phyloP scores from a whole-genome alignment of 352 stramenopile genomes.

The Pythium volutum region DNA sequence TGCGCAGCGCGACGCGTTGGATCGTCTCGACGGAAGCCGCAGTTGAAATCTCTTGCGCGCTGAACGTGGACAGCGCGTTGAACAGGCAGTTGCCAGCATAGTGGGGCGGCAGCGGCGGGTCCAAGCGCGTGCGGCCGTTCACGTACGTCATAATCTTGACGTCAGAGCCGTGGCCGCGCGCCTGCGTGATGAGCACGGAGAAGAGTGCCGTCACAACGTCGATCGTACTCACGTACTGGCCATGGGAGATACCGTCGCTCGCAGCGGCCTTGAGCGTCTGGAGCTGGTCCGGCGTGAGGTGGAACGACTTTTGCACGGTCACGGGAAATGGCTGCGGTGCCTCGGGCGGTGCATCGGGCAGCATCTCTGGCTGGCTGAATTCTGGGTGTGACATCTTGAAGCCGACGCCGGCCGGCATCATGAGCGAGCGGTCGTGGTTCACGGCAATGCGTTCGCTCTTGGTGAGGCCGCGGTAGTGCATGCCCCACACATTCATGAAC shows the following conservation, averaged over 20 bases:
- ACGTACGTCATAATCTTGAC: slow-evolving; percentile 47
- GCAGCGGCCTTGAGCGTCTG: slow-evolving; percentile 38
- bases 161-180: slow-evolving; percentile 37
- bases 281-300: slow-evolving; percentile 40
- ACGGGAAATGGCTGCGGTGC: not conserved
- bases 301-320: slow-evolving; percentile 43
- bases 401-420: slow-evolving; percentile 19
- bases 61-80: slow-evolving; percentile 42
- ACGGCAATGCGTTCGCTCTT: slow-evolving; percentile 29
- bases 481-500: slow-evolving; percentile 56
- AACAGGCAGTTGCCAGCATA: slow-evolving; percentile 58
- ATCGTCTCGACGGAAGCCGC: slow-evolving; percentile 17
- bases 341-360: not conserved
- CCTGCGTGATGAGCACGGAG: slow-evolving; percentile 43
- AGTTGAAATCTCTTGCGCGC: slow-evolving; percentile 27
- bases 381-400: slow-evolving; percentile 39
- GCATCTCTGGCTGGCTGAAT: slow-evolving; percentile 25
- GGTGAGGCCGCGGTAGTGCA: slow-evolving; percentile 40
- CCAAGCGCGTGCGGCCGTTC: slow-evolving; percentile 43
- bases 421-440: slow-evolving; percentile 39
- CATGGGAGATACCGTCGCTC: not conserved
- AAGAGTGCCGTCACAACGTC: slow-evolving; percentile 54
- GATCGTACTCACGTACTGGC: slow-evolving; percentile 46
- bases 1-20: slow-evolving; percentile 29
- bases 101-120: slow-evolving; percentile 38